Evolutionary conservation across 2,329 filamentous ascomycete species (phyloP).

Genomic region (Gliomastix tumulicola): DNA sequence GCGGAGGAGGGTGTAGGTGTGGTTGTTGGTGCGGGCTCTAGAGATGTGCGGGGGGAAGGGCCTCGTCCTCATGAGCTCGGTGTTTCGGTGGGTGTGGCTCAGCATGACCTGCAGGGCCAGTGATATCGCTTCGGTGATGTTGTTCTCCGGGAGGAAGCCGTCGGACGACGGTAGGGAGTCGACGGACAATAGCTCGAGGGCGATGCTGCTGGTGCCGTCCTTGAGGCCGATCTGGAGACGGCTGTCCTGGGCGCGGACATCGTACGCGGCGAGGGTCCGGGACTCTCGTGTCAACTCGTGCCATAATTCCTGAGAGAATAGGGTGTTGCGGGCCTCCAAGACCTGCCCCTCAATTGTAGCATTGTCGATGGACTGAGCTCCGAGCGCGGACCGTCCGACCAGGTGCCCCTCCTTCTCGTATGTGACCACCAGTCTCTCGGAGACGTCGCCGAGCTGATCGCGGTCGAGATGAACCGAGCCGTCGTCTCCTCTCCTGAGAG

Average conservation of each 20-base stretch:
- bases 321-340: constrained; percentile 67
- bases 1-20: constrained; percentile 41
- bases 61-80: constrained; percentile 60
- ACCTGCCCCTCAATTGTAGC: constrained; percentile 57
- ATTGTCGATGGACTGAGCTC: constrained; percentile 47
- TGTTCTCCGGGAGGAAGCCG: constrained; percentile 29
- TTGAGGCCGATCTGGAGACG: constrained; percentile 48
- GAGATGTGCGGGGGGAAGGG: constrained; percentile 33
- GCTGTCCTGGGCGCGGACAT: constrained; percentile 57
- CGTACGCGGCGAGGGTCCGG: constrained; percentile 62
- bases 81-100: constrained; percentile 70
- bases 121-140: constrained; percentile 57
- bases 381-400: constrained; percentile 48
- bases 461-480: constrained; percentile 70
- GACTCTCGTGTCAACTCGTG: constrained; percentile 83
- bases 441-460: constrained; percentile 42
- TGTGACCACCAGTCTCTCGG: constrained; percentile 59
- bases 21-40: constrained; percentile 26
- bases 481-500: constrained; percentile 66
- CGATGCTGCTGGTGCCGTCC: constrained; percentile 44
- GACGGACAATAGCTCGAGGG: constrained; percentile 63
- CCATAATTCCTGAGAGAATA: constrained; percentile 83
- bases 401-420: constrained; percentile 51
- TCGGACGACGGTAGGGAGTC: constrained; percentile 26
- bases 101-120: constrained; percentile 70